Base-by-base conservation (phyloP, 331 rosid genomes). In the Dryas integrifolia region DNA sequence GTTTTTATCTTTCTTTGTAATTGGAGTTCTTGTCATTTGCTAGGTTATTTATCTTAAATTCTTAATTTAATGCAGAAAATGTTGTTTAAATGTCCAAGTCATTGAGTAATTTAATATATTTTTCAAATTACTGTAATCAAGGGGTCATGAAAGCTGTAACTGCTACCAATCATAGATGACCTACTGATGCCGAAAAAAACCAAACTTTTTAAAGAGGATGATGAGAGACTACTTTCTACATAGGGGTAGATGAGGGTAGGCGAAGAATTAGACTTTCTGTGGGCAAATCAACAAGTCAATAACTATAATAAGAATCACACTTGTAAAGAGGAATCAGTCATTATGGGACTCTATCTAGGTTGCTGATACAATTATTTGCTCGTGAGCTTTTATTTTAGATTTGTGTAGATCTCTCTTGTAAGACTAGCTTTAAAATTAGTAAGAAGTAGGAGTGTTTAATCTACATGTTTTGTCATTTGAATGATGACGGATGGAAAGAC, bases 161-260 rank as follows among this genome's bases (percentile, higher is more conserved):
- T 70, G 43, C 53, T 56, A 41, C 12, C 24, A 12, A 12, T 41
- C 26, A 45, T 18, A 41, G 64, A 55, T 55, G 38, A 24, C 74
- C 26, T 13, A 41, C 39, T 39, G 39, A 55, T 70, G 38, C 65
- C 38, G 18, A 7, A 24, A 40, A 38, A 39, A 43, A 24, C 43
- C 53, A 2, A 21, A 70, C 55, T 70, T 26, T 44, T 70, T 24
- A 21, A 70, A 12, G 11, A n/a, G 44, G 45, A 24, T 30, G 55
- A 30, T 53, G 52, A 24, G 7, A 60, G 55, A 3, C 24, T 45
- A 35, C 74, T 41, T 69, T 53, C 15, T 70, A n/a, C 66, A 57
- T 9, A 14, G 52, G 56, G 62, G 44, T 14, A 44, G 66, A 43
- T 57, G 52, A 56, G 66, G 50, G 65, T 58, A 16, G 56, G 66